These are phyloP conservation scores for Naegleria lovaniensis DNA, from an alignment of 208 protist genomes.

Conservation along the genomic window DNA sequence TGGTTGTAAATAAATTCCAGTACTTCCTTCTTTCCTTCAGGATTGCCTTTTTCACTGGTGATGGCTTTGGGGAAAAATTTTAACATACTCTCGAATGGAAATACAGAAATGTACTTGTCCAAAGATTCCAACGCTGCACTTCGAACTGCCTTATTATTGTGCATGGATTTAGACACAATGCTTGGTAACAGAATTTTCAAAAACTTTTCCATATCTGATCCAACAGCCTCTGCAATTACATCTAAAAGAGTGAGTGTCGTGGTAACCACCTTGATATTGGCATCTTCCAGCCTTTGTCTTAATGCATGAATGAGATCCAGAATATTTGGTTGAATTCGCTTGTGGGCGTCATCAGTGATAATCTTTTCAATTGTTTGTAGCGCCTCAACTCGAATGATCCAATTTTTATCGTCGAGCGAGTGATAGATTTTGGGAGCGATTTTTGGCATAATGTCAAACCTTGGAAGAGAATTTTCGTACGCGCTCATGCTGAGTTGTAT, in stretches of 20 bases:
- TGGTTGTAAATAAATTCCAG: background rate
- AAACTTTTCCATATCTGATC: background rate
- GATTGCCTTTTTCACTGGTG: background rate
- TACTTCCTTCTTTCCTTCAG: slow-evolving; percentile 17
- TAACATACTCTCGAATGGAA: background rate
- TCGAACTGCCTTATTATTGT: slow-evolving; percentile 21
- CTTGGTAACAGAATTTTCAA: background rate
- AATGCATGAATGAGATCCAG: background rate
- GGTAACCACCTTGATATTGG: background rate
- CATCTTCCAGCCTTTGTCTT: slow-evolving; percentile 7
- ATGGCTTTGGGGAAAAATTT: slow-evolving; percentile 10
- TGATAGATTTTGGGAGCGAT: background rate
- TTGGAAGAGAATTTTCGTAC: background rate
- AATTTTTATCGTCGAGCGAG: background rate
- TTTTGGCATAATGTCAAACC: slow-evolving; percentile 1
- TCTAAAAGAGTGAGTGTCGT: background rate
- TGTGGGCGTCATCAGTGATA: background rate
- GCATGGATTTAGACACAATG: background rate
- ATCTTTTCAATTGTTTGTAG: slow-evolving; percentile 9
- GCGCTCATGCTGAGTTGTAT: background rate
- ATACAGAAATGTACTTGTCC: background rate
- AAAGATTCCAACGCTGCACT: background rate
- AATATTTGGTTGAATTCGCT: slow-evolving; percentile 15
- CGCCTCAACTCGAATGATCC: background rate
- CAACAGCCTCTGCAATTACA: background rate